These are phyloP conservation scores for Ascobolus immersus DNA, from an alignment of 495 filamentous ascomycete species.

Conservation along the genomic window DNA sequence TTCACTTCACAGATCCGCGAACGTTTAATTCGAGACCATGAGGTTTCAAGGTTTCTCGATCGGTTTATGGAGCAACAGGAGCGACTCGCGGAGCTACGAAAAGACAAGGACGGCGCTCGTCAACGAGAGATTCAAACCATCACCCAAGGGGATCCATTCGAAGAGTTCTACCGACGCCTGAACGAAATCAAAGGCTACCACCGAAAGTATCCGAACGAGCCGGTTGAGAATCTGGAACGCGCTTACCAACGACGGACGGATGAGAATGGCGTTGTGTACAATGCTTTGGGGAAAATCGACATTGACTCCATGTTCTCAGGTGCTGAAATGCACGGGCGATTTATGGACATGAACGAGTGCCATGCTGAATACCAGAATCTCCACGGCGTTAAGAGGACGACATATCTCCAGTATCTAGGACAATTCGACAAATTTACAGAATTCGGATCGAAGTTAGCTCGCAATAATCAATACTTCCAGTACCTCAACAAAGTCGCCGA, in stretches of 20 bases:
- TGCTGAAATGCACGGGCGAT: conserved; percentile 76
- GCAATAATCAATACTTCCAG: conserved; percentile 71
- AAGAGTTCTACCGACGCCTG: conserved; percentile 74
- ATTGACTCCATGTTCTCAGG: conserved; percentile 86
- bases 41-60: conserved; percentile 60
- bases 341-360: conserved; percentile 55
- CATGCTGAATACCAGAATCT: conserved; percentile 84
- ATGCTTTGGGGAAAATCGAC: conserved; percentile 21
- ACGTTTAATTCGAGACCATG: conserved; percentile 64
- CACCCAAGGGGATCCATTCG: conserved; percentile 66
- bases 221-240: conserved; percentile 77
- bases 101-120: conserved; percentile 43
- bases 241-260: conserved; percentile 52
- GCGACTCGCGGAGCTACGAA: conserved; percentile 60
- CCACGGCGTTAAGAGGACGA: conserved; percentile 51
- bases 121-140: conserved; percentile 62
- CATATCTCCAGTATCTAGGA: conserved; percentile 77
- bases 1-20: conserved; percentile 46
- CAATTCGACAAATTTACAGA: conserved; percentile 61
- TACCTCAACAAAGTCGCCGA: conserved; percentile 56
- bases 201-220: conserved; percentile 75
- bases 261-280: conserved; percentile 36
- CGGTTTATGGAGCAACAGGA: conserved; percentile 67
- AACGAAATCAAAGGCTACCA: conserved; percentile 63
- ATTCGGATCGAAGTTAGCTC: conserved; percentile 54